These are phyloP conservation scores for Rhexocercosporidium sp. DNA, from an alignment of 2,329 filamentous ascomycete genomes.

Conservation along the genomic window DNA sequence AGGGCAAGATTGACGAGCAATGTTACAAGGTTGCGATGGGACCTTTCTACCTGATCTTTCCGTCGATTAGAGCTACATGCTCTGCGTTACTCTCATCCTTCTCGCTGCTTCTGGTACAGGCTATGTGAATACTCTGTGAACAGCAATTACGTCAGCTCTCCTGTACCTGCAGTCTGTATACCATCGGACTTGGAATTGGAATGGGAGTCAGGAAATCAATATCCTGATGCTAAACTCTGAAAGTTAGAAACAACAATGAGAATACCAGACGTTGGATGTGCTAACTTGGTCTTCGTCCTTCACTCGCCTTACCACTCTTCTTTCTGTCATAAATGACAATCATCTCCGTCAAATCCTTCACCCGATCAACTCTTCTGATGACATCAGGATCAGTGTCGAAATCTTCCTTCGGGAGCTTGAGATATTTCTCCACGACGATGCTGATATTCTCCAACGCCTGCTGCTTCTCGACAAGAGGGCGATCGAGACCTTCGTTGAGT, in stretches of 20 bases:
- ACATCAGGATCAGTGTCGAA: slow-evolving; percentile 15
- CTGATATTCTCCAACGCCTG: slow-evolving; percentile 11
- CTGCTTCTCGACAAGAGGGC: slow-evolving; percentile 8
- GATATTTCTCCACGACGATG: slow-evolving; percentile 4
- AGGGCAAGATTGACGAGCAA: neutral
- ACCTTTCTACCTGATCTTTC: neutral
- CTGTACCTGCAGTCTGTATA: too few relatives aligned
- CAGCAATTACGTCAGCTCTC: too few relatives aligned
- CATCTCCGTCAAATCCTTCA: slow-evolving; percentile 7
- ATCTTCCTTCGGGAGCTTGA: neutral
- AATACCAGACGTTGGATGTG: neutral
- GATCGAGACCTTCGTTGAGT: neutral
- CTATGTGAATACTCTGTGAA: too few relatives aligned
- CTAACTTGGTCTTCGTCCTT: neutral
- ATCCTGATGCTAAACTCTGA: neutral
- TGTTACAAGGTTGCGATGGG: too few relatives aligned
- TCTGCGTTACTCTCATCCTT: neutral
- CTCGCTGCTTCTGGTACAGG: neutral
- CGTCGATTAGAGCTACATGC: neutral
- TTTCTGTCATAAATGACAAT: slow-evolving; percentile 13
- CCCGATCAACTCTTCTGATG: neutral
- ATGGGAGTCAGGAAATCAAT: too few relatives aligned
- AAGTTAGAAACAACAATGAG: neutral
- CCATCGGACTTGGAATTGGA: too few relatives aligned
- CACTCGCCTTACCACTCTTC: neutral